Conservation (phyloP, 202 grass and related monocot genomes). For the Panicum hallii region DNA sequence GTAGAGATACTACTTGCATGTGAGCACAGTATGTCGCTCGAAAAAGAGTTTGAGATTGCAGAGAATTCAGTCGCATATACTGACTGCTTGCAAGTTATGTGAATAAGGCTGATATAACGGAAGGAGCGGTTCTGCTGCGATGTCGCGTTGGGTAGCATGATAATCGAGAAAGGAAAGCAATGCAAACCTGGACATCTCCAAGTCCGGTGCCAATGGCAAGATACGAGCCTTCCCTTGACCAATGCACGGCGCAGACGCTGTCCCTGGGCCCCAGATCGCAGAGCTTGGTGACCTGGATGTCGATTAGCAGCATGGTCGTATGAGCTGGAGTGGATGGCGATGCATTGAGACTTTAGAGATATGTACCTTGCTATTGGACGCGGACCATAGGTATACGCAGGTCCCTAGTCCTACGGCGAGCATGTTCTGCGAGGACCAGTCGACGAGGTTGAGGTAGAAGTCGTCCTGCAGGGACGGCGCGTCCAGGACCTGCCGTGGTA, state of each 20-base stretch:
- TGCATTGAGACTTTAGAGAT: too few relatives aligned
- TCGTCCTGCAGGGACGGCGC: slow-evolving; percentile 92
- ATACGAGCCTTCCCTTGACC: slow-evolving; percentile 92
- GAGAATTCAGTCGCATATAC: too few relatives aligned
- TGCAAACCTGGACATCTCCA: slow-evolving; percentile 85
- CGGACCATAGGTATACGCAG: slow-evolving; percentile 94
- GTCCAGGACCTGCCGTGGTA: slow-evolving; percentile 64
- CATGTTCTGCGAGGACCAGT: slow-evolving; percentile 96
- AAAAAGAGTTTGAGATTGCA: too few relatives aligned
- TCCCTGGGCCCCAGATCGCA: slow-evolving; percentile 88
- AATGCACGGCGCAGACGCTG: slow-evolving; percentile 84
- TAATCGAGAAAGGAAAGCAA: neutral
- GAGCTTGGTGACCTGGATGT: slow-evolving; percentile 79
- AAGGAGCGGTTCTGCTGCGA: too few relatives aligned
- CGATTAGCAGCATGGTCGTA: neutral
- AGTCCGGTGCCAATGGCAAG: slow-evolving; percentile 86
- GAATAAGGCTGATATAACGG: too few relatives aligned
- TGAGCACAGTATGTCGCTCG: too few relatives aligned
- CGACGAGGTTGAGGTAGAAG: slow-evolving; percentile 97
- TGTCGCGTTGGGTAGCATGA: too few relatives aligned
- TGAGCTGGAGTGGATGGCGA: too few relatives aligned
- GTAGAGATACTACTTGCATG: too few relatives aligned
- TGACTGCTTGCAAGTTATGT: neutral
- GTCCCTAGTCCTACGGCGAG: slow-evolving; percentile 91
- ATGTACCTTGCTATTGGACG: slow-evolving; percentile 80